These are phyloP conservation scores for Colletotrichum navitas DNA, from an alignment of 2,329 filamentous ascomycete species.

Conservation along the genomic window DNA sequence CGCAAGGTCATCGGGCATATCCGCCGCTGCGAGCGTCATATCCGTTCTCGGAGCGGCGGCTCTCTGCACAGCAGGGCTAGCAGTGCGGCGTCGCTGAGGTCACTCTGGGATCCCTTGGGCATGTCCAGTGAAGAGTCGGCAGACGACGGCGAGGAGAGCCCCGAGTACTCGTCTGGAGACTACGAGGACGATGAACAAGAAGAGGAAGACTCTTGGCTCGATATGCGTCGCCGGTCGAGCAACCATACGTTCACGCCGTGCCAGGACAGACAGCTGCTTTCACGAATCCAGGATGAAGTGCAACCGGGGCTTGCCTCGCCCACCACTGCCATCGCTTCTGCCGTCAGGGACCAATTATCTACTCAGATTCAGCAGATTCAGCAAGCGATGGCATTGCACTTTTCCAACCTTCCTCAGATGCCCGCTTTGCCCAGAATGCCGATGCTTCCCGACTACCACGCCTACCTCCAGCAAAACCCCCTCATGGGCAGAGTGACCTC, in stretches of 20 bases:
- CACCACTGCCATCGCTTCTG: slow-evolving; percentile 72
- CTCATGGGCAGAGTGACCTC: slow-evolving; percentile 80
- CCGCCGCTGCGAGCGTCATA: slow-evolving; percentile 70
- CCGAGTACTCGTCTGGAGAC: slow-evolving; percentile 61
- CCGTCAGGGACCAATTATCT: slow-evolving; percentile 79
- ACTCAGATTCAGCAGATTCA: slow-evolving; percentile 83
- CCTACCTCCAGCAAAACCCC: slow-evolving; percentile 68
- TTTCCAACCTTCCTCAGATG: slow-evolving; percentile 70
- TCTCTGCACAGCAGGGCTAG: slow-evolving; percentile 71
- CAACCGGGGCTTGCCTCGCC: slow-evolving; percentile 61
- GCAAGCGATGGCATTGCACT: slow-evolving; percentile 74
- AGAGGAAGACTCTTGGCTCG: slow-evolving; percentile 55
- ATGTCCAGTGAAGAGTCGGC: slow-evolving; percentile 57
- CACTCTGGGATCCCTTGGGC: slow-evolving; percentile 71
- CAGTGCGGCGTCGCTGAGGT: slow-evolving; percentile 76
- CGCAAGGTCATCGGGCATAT: slow-evolving; percentile 74
- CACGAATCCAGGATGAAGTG: slow-evolving; percentile 35
- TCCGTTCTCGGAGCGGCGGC: slow-evolving; percentile 75
- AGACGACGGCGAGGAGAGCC: slow-evolving; percentile 56
- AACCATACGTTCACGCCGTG: slow-evolving; percentile 44
- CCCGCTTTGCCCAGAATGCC: slow-evolving; percentile 69
- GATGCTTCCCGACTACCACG: slow-evolving; percentile 78
- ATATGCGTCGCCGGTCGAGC: slow-evolving; percentile 53
- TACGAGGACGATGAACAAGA: slow-evolving; percentile 59
- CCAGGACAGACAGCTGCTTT: slow-evolving; percentile 39